A percentile compares a stretch with the other conserved stretches of the same genome.
Conservation (phyloP, 805 yeast species). For the Myxozyma sirexii region DNA sequence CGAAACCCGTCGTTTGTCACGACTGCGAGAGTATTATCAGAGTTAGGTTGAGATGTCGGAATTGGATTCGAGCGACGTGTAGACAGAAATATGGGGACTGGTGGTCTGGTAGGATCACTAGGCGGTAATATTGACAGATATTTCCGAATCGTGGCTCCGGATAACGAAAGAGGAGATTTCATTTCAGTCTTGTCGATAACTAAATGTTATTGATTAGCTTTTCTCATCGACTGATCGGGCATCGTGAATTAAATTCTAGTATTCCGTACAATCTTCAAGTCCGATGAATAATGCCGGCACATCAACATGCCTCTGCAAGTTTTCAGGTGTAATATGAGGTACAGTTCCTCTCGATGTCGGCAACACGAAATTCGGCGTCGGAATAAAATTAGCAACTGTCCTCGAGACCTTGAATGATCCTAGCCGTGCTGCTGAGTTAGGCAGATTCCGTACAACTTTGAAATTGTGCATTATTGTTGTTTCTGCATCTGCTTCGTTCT, state of each 20-base stretch:
- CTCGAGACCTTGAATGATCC: slow-evolving; percentile 9
- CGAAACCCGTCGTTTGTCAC: slow-evolving; percentile 46
- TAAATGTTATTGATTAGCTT: not conserved
- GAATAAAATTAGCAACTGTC: slow-evolving; percentile 1
- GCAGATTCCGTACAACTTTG: slow-evolving; percentile 1
- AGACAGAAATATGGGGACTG: slow-evolving; percentile 38
- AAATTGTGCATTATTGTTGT: not conserved
- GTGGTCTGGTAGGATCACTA: not conserved
- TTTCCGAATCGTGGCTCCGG: slow-evolving; percentile 23
- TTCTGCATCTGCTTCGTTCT: not conserved
- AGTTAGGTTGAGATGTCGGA: slow-evolving; percentile 42
- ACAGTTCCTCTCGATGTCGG: slow-evolving; percentile 48
- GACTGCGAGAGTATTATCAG: slow-evolving; percentile 40
- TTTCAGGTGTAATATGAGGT: slow-evolving; percentile 50
- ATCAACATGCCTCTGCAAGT: slow-evolving; percentile 33
- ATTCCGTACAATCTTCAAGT: slow-evolving; percentile 44
- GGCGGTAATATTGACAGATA: slow-evolving; percentile 40
- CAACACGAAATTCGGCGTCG: slow-evolving; percentile 36
- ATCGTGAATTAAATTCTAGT: too few species aligned
- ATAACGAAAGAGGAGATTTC: slow-evolving; percentile 20
- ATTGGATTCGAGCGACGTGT: slow-evolving; percentile 42
- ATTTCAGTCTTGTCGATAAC: slow-evolving; percentile 41
- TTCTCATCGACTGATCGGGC: not conserved
- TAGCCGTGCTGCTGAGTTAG: slow-evolving; percentile 3
- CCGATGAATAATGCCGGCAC: slow-evolving; percentile 40